Conservation (phyloP, 192 early-diverging fungal species). For the Entomortierella beljakovae region DNA sequence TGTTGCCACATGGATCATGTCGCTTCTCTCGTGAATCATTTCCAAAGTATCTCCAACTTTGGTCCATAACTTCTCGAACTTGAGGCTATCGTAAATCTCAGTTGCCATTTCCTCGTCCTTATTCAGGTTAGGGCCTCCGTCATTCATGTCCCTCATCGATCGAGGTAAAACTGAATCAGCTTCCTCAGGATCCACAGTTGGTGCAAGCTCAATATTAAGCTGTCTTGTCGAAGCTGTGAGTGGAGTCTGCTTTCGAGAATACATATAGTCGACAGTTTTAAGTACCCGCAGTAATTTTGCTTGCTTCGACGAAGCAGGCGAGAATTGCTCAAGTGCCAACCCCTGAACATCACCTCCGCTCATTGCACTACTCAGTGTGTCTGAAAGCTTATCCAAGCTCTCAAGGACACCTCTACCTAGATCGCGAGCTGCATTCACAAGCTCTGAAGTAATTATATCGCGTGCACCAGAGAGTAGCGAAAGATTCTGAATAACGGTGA, state of each 20-base stretch:
- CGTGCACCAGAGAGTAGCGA: conserved; percentile 77
- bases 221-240: conserved; percentile 52
- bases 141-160: conserved; percentile 60
- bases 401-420: conserved; percentile 73
- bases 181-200: conserved; percentile 56
- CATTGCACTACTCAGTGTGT: conserved; percentile 65
- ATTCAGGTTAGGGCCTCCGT: conserved; percentile 29
- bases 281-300: conserved; percentile 92
- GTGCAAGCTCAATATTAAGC: conserved; percentile 53
- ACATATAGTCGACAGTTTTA: conserved; percentile 94
- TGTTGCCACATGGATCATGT: conserved; percentile 91
- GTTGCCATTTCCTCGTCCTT: conserved; percentile 64
- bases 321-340: conserved; percentile 81
- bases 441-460: conserved; percentile 82
- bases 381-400: conserved; percentile 77
- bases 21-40: conserved; percentile 78
- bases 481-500: conserved; percentile 90
- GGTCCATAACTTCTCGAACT: conserved; percentile 81
- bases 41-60: conserved; percentile 78
- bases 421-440: conserved; percentile 74
- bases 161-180: conserved; percentile 34
- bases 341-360: conserved; percentile 79
- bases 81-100: conserved; percentile 62
- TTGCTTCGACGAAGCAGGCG: conserved; percentile 86
- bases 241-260: conserved; percentile 61